These are phyloP conservation scores for Davidsoniella neocaledoniae DNA, from an alignment of 2,329 filamentous ascomycete species.

Conservation along the genomic window DNA sequence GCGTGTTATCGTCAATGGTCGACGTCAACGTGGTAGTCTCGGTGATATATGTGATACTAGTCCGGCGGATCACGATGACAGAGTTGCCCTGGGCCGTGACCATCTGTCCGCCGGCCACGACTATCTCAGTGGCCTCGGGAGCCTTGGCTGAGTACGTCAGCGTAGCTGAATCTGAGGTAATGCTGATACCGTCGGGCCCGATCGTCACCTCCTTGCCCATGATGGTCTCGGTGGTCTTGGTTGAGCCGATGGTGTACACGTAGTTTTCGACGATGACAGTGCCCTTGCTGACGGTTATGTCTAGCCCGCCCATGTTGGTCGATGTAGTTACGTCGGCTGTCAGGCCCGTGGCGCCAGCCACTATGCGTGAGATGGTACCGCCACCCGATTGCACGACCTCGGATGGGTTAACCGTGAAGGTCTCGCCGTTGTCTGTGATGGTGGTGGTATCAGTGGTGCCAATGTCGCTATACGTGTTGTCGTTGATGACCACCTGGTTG, in stretches of 20 bases:
- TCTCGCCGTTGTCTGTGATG: slow-evolving; percentile 25
- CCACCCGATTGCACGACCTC: slow-evolving; percentile 11
- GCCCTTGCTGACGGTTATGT: slow-evolving; percentile 26
- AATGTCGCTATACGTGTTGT: slow-evolving; percentile 26
- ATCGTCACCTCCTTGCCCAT: slow-evolving; percentile 21
- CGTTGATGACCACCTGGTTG: slow-evolving; percentile 30
- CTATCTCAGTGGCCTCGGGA: slow-evolving; percentile 24
- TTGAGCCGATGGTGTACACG: slow-evolving; percentile 25
- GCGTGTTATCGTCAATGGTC: slow-evolving; percentile 32
- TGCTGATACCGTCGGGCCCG: slow-evolving; percentile 20
- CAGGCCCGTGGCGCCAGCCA: slow-evolving; percentile 19
- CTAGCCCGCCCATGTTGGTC: slow-evolving; percentile 23
- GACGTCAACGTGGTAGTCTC: slow-evolving; percentile 20
- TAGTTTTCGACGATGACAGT: slow-evolving; percentile 26
- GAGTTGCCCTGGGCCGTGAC: slow-evolving; percentile 27
- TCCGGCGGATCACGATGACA: slow-evolving; percentile 25
- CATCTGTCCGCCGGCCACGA: slow-evolving; percentile 32
- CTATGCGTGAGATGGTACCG: slow-evolving; percentile 26
- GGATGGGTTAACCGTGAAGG: slow-evolving; percentile 32
- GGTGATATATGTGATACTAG: slow-evolving; percentile 29
- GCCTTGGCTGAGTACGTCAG: slow-evolving; percentile 21
- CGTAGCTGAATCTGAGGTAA: slow-evolving; percentile 19
- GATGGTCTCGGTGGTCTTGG: slow-evolving; percentile 19
- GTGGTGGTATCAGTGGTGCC: slow-evolving; percentile 23
- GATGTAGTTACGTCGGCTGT: slow-evolving; percentile 21